Evolutionary conservation across 257 asterid genomes (phyloP).

Genomic region (Solanum corneliomulleri): DNA sequence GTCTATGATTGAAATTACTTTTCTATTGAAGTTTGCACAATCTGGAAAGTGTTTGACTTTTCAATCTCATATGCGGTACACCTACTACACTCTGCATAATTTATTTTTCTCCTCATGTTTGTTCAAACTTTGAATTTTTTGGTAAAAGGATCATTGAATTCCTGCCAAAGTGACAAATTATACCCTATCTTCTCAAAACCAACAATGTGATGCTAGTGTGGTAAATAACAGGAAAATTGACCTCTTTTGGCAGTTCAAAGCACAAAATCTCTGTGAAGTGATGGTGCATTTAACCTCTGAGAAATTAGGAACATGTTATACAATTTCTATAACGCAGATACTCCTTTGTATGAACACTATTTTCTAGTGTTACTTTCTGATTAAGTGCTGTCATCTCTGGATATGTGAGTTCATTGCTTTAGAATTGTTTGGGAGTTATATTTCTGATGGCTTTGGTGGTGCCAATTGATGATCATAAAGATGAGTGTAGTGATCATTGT

Average conservation of each 20-base stretch:
- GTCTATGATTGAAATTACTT: background rate
- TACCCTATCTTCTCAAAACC: background rate
- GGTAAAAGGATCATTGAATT: background rate
- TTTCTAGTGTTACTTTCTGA: background rate
- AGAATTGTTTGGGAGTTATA: background rate
- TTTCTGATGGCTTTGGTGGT: background rate
- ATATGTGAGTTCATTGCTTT: background rate
- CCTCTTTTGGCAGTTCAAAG: background rate
- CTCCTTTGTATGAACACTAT: background rate
- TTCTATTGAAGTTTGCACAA: background rate
- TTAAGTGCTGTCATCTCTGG: background rate
- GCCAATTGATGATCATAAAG: background rate
- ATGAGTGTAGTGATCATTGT: background rate
- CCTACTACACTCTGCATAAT: background rate
- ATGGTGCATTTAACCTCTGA: background rate
- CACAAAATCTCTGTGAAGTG: background rate
- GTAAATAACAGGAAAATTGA: background rate
- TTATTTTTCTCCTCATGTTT: background rate
- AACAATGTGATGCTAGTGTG: background rate
- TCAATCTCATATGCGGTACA: background rate
- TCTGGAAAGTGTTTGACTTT: background rate
- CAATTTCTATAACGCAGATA: background rate
- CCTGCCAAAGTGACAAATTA: background rate
- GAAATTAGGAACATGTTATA: background rate
- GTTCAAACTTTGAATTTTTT: background rate